These are phyloP conservation scores for Panaeolus papilionaceus DNA, from an alignment of 768 basidiomycete genomes.

Conservation along the genomic window DNA sequence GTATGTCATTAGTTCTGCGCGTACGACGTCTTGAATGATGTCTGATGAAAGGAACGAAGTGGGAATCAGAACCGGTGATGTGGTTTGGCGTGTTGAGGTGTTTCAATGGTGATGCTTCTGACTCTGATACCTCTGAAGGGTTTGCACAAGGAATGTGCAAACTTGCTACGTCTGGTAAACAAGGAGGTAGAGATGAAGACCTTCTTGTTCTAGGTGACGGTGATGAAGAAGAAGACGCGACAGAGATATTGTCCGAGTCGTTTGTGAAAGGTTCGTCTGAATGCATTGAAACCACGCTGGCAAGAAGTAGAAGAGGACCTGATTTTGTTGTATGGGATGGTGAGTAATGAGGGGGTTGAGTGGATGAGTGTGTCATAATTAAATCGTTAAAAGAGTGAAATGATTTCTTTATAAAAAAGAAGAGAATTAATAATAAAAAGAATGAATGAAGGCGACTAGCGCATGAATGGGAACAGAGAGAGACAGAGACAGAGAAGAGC, in stretches of 20 bases:
- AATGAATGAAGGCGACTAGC: constrained; percentile 37
- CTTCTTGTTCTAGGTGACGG: neutral
- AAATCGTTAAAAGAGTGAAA: constrained; percentile 32
- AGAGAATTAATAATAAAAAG: constrained; percentile 21
- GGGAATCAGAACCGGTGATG: constrained; percentile 27
- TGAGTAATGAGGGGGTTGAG: constrained; percentile 23
- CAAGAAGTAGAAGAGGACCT: constrained; percentile 45
- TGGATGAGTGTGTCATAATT: constrained; percentile 35
- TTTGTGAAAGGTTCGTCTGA: neutral
- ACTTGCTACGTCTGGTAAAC: constrained; percentile 29
- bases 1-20: constrained; percentile 31
- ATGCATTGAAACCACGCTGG: constrained; percentile 36
- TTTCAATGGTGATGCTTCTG: constrained; percentile 32
- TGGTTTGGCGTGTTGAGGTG: constrained; percentile 38
- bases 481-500: constrained; percentile 22
- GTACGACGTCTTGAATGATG: constrained; percentile 34
- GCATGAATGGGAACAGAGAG: constrained; percentile 32
- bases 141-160: constrained; percentile 34
- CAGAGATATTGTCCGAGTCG: neutral
- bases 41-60: constrained; percentile 33
- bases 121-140: constrained; percentile 26
- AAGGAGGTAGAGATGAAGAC: constrained; percentile 28
- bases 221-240: constrained; percentile 18
- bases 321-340: constrained; percentile 5
- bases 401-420: constrained; percentile 28